Percentiles rank a stretch among this genome's conserved stretches.
Conservation (phyloP, 106 monocot species). For the Gastrodia elata region DNA sequence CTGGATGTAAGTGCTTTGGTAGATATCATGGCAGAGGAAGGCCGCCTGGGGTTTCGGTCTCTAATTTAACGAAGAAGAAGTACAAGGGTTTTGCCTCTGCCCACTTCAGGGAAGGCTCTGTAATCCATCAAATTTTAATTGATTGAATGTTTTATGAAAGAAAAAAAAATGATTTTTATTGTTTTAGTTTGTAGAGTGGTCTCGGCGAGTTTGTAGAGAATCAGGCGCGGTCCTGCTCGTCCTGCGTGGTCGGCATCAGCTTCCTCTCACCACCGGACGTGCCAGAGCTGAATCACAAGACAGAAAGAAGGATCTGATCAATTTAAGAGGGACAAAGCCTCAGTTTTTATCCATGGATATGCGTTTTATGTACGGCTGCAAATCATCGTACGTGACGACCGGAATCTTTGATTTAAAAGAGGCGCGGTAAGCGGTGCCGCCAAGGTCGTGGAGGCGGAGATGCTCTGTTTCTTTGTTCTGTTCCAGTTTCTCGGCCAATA, state of each 20-base stretch:
- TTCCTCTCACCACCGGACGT: constrained; percentile 16
- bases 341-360: constrained; percentile 50
- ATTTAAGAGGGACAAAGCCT: constrained; percentile 32
- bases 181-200: constrained; percentile 58
- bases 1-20: constrained; percentile 28
- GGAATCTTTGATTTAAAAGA: constrained; percentile 41
- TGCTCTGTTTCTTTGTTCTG: constrained; percentile 48
- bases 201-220: constrained; percentile 30
- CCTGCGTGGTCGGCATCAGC: constrained; percentile 10
- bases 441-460: constrained; percentile 19
- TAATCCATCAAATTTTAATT: too few species aligned
- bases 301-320: too few species aligned
- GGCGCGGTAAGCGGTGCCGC: constrained; percentile 19
- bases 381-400: constrained; percentile 46
- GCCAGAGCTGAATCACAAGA: constrained; percentile 14
- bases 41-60: constrained; percentile 43
- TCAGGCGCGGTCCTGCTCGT: constrained; percentile 13
- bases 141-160: too few species aligned
- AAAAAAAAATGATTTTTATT: too few species aligned
- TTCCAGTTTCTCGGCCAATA: constrained; percentile 36
- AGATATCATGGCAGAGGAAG: constrained; percentile 24
- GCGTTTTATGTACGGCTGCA: constrained; percentile 48
- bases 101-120: constrained; percentile 48
- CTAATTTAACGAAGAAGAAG: constrained; percentile 54
- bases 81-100: constrained; percentile 59